Evolutionary conservation across 768 basidiomycete genomes (phyloP).

Genomic region (Mycena haematopus): DNA sequence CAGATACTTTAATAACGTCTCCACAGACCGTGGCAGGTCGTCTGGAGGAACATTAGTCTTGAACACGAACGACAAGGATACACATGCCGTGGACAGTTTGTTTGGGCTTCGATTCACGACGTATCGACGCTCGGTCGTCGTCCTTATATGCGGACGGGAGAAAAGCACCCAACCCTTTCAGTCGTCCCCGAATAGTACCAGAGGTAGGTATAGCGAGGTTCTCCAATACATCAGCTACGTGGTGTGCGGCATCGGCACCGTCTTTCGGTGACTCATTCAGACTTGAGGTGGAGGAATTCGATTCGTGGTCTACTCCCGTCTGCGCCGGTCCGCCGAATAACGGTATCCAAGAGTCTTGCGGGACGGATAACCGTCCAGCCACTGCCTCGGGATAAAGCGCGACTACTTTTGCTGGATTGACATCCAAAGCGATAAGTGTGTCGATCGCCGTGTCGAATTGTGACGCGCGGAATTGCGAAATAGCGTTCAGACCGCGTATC

Average conservation of each 20-base stretch:
- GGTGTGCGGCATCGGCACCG: conserved; percentile 33
- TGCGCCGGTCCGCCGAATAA: conserved; percentile 79
- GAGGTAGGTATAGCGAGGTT: conserved; percentile 40
- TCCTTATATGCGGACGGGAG: conserved; percentile 56
- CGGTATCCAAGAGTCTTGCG: conserved; percentile 75
- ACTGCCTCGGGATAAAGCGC: conserved; percentile 86
- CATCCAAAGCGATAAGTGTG: conserved; percentile 83
- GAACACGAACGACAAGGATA: neutral
- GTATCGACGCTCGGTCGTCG: conserved; percentile 66
- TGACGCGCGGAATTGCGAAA: conserved; percentile 72
- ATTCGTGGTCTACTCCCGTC: conserved; percentile 34
- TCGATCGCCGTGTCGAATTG: conserved; percentile 84
- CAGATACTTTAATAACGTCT: conserved; percentile 86
- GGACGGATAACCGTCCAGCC: conserved; percentile 77
- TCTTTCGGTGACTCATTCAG: conserved; percentile 36
- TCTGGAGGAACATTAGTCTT: conserved; percentile 45
- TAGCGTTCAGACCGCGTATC: conserved; percentile 78
- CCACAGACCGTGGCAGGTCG: conserved; percentile 74
- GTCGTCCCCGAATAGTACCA: conserved; percentile 53
- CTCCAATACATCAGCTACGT: conserved; percentile 43
- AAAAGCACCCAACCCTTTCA: conserved; percentile 64
- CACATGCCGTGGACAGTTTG: conserved; percentile 41
- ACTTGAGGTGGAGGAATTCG: conserved; percentile 33
- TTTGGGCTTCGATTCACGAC: conserved; percentile 38
- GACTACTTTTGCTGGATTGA: conserved; percentile 94